Evolutionary conservation across 1,284 basidiomycete genomes (phyloP).

Genomic region (Xerocomus amazonicus): DNA sequence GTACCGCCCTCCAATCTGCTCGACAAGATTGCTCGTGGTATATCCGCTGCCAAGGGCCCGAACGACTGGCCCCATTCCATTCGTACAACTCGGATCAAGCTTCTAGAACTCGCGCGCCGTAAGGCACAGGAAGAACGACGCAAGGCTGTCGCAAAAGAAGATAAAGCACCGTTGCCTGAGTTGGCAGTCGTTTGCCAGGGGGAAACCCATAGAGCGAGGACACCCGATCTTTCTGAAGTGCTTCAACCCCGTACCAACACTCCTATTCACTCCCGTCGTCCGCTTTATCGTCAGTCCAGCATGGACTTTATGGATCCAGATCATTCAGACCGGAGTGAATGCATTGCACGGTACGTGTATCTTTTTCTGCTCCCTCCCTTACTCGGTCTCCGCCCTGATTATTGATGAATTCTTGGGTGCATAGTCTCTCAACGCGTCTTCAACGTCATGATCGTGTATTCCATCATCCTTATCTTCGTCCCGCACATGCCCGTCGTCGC

Average conservation of each 20-base stretch:
- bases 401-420: slow-evolving; percentile 10
- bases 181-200: slow-evolving; percentile 7
- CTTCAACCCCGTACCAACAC: slow-evolving; percentile 43
- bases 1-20: slow-evolving; percentile 78
- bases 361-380: too few relatives aligned
- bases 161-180: slow-evolving; percentile 11
- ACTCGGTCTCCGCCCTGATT: slow-evolving; percentile 7
- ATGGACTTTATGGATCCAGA: slow-evolving; percentile 72
- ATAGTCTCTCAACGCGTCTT: slow-evolving; percentile 64
- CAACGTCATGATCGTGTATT: slow-evolving; percentile 58
- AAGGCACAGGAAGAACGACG: slow-evolving; percentile 53
- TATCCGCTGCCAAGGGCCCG: slow-evolving; percentile 65
- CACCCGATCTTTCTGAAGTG: slow-evolving; percentile 34
- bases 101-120: slow-evolving; percentile 65
- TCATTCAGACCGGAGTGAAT: slow-evolving; percentile 46
- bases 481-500: slow-evolving; percentile 33
- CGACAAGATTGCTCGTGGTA: slow-evolving; percentile 75
- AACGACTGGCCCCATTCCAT: slow-evolving; percentile 76
- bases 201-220: slow-evolving; percentile 14
- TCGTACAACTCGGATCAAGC: slow-evolving; percentile 73
- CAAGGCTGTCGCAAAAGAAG: slow-evolving; percentile 37
- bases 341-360: slow-evolving; percentile 54
- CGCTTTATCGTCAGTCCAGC: slow-evolving; percentile 73
- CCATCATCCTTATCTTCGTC: slow-evolving; percentile 61
- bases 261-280: slow-evolving; percentile 37